Evolutionary conservation across 2,329 filamentous ascomycete species (phyloP).

Genomic region (Sporothrix mexicana): DNA sequence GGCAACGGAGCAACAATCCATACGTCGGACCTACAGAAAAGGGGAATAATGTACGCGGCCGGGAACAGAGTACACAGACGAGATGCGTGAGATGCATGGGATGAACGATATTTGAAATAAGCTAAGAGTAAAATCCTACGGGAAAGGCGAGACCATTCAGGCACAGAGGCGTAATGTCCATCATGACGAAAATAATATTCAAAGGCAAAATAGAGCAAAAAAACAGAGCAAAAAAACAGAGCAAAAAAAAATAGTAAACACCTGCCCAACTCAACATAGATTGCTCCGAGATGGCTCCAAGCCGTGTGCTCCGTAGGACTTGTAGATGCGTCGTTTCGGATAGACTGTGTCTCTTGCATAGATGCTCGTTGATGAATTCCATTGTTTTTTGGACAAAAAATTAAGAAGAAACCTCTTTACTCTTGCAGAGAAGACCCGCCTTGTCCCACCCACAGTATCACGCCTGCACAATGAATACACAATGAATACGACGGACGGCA

Average conservation of each 20-base stretch:
- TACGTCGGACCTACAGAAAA: not conserved
- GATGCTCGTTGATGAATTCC: too few species aligned
- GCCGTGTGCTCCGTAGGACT: slow-evolving; percentile 8
- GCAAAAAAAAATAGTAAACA: too few species aligned
- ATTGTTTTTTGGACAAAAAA: too few species aligned
- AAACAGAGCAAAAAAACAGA: not conserved
- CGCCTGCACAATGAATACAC: too few species aligned
- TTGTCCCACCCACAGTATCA: too few species aligned
- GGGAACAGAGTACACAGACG: not conserved
- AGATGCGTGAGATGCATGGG: not conserved
- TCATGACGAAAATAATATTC: not conserved
- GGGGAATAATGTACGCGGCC: not conserved
- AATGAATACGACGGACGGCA: slow-evolving; percentile 2
- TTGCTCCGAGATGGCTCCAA: not conserved
- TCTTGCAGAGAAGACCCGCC: not conserved
- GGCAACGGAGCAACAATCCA: not conserved
- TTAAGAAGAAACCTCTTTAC: not conserved
- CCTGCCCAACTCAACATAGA: not conserved
- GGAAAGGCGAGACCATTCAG: not conserved
- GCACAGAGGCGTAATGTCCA: not conserved
- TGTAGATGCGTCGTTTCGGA: not conserved
- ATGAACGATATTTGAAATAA: not conserved
- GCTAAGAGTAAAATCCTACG: not conserved
- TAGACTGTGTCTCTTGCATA: not conserved
- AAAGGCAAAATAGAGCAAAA: not conserved